Evolutionary conservation across 257 asterid species (phyloP), one percentile per base, ranked within the genome.

Genomic region (Solanum rostratum): DNA sequence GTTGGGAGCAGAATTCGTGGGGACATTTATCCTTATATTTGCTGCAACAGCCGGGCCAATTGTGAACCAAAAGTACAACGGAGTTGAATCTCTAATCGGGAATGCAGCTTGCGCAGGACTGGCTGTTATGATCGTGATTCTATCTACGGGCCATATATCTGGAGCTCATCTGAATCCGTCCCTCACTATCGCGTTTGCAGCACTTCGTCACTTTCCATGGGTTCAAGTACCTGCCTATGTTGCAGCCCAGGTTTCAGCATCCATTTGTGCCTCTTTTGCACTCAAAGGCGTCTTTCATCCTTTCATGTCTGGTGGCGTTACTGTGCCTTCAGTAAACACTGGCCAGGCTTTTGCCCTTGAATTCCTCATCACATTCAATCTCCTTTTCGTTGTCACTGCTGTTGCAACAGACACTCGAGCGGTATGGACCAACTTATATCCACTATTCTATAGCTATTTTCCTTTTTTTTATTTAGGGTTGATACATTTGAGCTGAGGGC

Each of bases 1-100:
- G 98, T 84, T 96, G 57, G 99, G 97, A 85, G 99, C 99, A 2
- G 99, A 96, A 91, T 96, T 96, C 88, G 95, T 96, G 7, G 99
- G 98, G 19, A 94, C 98, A 30, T 94, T 94, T 92, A 93, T 96
- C 84, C 91, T 96, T 65, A 96, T 93, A 89, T 96, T 96, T 30
- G 95, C 89, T 7, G 99, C 98, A 5, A 90, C 97, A 3, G 99
- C 97, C 0, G 97, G 92, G 76, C 97, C 98, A 10, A 96, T 96
- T 18, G 97, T 96, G 92, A 94, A 94, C 91, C 94, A 94, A 83
- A 96, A 96, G 91, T 91, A 92, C 87, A 43, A 52, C 7, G 97
- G 95, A 13, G 94, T 88, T 0, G 99, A 96, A 83, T 88, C 94
- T 10, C 92, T 96, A 52, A 85, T 96, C 0, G 99, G 99, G 20